A percentile compares a stretch with the other conserved stretches of the same genome.
Evolutionary conservation across 805 yeast genomes (phyloP).

Genomic region (Sugiyamaella floridensis): DNA sequence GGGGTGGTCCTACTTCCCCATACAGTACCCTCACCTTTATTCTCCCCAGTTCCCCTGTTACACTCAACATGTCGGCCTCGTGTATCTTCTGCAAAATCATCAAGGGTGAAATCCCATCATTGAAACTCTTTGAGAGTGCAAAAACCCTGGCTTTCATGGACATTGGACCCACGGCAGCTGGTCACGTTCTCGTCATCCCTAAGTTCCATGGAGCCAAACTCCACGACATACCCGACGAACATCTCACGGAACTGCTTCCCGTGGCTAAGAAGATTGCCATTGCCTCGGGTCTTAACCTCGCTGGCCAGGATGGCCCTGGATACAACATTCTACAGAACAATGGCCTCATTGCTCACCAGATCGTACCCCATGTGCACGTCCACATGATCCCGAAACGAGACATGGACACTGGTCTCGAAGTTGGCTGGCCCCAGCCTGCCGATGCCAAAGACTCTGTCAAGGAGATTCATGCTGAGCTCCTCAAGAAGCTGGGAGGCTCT

Average conservation of each 20-base stretch:
- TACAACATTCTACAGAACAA: conserved; percentile 90
- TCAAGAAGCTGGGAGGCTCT: conserved; percentile 12
- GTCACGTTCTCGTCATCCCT: conserved; percentile 86
- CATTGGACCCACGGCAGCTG: conserved; percentile 85
- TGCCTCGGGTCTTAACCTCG: conserved; percentile 48
- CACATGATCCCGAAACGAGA: conserved; percentile 89
- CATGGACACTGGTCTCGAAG: conserved; percentile 63
- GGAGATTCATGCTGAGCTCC: conserved; percentile 48
- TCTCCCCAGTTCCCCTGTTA: not conserved
- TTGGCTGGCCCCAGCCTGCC: conserved; percentile 91
- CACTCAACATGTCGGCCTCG: conserved; percentile 12
- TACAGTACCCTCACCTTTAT: not conserved
- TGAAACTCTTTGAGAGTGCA: conserved; percentile 83
- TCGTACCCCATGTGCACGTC: conserved; percentile 93
- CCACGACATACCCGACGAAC: conserved; percentile 89
- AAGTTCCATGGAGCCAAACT: conserved; percentile 89
- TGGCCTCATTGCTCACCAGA: conserved; percentile 92
- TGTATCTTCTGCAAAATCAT: conserved; percentile 93
- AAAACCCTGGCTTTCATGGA: conserved; percentile 77
- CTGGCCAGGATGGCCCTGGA: conserved; percentile 57
- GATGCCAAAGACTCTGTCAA: conserved; percentile 72
- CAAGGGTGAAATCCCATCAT: conserved; percentile 91
- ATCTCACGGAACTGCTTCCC: conserved; percentile 78
- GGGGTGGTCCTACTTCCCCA: not conserved
- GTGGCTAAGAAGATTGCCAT: conserved; percentile 79